Evolutionary conservation across 176 grass and related monocot genomes (phyloP).

Genomic region (Pontederia paniculata): DNA sequence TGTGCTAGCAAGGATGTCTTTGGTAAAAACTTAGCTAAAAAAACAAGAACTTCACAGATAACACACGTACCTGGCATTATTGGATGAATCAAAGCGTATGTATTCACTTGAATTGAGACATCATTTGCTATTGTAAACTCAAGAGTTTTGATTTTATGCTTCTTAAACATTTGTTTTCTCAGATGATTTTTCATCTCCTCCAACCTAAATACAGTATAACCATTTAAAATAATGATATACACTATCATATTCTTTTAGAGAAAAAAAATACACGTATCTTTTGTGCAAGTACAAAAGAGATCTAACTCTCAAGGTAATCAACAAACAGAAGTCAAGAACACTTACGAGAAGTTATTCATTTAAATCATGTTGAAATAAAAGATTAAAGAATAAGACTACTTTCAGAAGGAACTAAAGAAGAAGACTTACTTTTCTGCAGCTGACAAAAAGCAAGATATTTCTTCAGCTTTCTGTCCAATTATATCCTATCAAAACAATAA

Average conservation of each 20-base stretch:
- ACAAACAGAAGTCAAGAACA: no score
- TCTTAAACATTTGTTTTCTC: conserved; percentile 87
- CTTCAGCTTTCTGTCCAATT: conserved; percentile 68
- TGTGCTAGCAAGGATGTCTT: not conserved
- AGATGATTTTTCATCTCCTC: conserved; percentile 77
- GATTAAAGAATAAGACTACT: no score
- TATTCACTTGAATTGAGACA: conserved; percentile 85
- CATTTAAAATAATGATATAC: no score
- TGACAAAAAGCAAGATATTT: conserved; percentile 56
- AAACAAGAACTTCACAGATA: not conserved
- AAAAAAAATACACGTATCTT: no score
- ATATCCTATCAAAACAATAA: conserved; percentile 48
- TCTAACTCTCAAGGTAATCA: no score
- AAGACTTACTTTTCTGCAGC: conserved; percentile 58
- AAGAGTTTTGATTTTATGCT: conserved; percentile 80
- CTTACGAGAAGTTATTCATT: no score
- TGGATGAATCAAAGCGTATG: conserved; percentile 66
- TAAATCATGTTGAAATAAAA: no score
- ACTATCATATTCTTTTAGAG: not conserved
- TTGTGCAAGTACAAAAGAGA: no score
- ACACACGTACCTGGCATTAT: conserved; percentile 51
- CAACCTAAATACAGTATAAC: conserved; percentile 37
- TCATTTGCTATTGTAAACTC: conserved; percentile 66
- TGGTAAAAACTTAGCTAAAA: not conserved
- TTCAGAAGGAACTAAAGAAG: not conserved